These are phyloP conservation scores for Neoarthrinium moseri DNA, from an alignment of 2,329 filamentous ascomycete species.

Conservation along the genomic window DNA sequence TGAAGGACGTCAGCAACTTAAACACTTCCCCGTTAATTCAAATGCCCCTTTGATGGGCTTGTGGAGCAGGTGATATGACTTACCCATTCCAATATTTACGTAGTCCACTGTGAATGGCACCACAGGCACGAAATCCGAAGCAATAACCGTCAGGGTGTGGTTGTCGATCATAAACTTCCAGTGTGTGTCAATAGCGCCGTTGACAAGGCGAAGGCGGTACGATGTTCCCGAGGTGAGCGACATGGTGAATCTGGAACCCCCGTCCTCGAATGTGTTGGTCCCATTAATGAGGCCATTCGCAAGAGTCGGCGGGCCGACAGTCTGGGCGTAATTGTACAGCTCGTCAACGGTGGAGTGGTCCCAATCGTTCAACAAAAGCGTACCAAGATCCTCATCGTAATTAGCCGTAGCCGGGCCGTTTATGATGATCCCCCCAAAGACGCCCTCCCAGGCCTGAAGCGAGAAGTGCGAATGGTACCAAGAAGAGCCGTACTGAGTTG, in stretches of 20 bases:
- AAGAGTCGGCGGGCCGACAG: constrained; percentile 32
- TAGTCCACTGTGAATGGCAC: constrained; percentile 46
- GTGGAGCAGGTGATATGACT: too few species aligned
- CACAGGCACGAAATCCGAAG: constrained; percentile 53
- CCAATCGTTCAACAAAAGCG: constrained; percentile 60
- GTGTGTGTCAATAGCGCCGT: constrained; percentile 36
- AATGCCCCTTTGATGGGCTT: too few species aligned
- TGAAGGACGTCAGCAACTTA: neutral
- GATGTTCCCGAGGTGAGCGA: constrained; percentile 39
- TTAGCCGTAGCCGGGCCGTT: constrained; percentile 57
- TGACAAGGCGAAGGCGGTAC: constrained; percentile 46
- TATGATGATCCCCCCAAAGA: constrained; percentile 60
- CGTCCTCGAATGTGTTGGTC: constrained; percentile 28
- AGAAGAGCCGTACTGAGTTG: constrained; percentile 50
- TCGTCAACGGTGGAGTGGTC: constrained; percentile 43
- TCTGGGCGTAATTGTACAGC: constrained; percentile 27
- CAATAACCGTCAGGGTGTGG: constrained; percentile 54
- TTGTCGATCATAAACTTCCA: constrained; percentile 48
- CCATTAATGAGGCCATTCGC: constrained; percentile 41
- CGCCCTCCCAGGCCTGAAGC: constrained; percentile 48
- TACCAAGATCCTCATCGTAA: constrained; percentile 64
- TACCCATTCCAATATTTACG: constrained; percentile 39
- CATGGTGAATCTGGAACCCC: constrained; percentile 33
- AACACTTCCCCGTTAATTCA: neutral
- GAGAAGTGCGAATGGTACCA: constrained; percentile 64